A percentile compares a stretch with the other conserved stretches of the same genome.
phyloP scores from a whole-genome alignment of 1,284 basidiomycete species.

The Exobasidium cylindrosporum region DNA sequence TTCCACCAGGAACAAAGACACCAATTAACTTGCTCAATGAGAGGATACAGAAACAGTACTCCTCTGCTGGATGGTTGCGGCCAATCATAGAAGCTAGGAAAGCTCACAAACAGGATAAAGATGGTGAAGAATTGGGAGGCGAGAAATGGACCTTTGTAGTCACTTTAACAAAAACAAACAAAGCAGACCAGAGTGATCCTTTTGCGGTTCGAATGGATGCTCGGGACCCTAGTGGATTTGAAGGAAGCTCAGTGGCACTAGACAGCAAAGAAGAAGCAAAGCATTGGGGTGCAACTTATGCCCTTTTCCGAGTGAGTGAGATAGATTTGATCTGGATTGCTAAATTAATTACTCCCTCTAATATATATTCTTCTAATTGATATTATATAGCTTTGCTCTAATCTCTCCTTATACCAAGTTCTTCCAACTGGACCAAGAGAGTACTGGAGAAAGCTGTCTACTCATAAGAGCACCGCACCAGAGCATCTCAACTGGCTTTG shows the following conservation, averaged over 20 bases:
- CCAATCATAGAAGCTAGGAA: constrained; percentile 4
- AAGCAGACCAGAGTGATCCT: constrained; percentile 46
- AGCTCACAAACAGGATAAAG: not conserved
- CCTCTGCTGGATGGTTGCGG: constrained; percentile 2
- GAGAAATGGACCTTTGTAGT: constrained; percentile 36
- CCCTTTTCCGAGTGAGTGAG: constrained; percentile 37
- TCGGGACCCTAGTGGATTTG: constrained; percentile 39
- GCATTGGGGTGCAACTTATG: constrained; percentile 56
- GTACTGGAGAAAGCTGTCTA: constrained; percentile 51
- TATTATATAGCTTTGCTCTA: constrained; percentile 35
- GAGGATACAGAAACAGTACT: constrained; percentile 40
- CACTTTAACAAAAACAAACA: constrained; percentile 50
- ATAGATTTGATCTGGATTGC: too few species aligned
- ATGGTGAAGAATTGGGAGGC: constrained; percentile 7
- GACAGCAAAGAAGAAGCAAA: constrained; percentile 33
- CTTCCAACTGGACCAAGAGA: constrained; percentile 52
- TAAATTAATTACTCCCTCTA: too few species aligned
- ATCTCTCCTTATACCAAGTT: constrained; percentile 42
- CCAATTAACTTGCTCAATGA: constrained; percentile 55
- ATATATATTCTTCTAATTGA: not conserved
- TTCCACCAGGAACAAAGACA: constrained; percentile 54
- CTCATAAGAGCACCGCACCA: constrained; percentile 42
- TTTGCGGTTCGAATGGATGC: constrained; percentile 47
- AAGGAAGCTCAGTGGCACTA: constrained; percentile 36
- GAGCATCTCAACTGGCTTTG: constrained; percentile 47